Evolutionary conservation across 371 early-diverging fungal species (phyloP), one percentile per base, ranked within the genome.

Genomic region (Mucor circinelloides): DNA sequence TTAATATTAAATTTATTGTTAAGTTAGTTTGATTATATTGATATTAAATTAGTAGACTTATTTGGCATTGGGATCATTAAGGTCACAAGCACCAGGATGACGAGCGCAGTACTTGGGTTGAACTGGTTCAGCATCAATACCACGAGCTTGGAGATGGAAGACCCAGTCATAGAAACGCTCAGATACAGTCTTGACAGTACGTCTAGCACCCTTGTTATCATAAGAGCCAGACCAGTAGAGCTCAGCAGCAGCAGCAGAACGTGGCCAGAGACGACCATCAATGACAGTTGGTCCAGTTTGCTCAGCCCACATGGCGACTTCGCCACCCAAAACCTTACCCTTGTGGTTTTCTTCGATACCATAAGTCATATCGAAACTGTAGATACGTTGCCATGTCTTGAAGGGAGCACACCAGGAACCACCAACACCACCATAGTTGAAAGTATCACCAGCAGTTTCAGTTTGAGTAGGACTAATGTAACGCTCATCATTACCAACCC

Each of bases 311-410:
- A 88, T 40, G 28, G 89, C 84, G 5, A 84, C 88, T 66, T 82
- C 82, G 52, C 78, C 81, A 58, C 85, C 85, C 19, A 84, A 58
- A 28, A 84, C 67, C 55, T 72, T 73, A 40, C 77, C 78, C 46
- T 83, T 79, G 42, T 80, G 79, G 7, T 83, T 68, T 4, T 77
- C 76, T 6, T 82, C 82, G 63, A 92, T 70, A 19, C 83, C 86
- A 32, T 83, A 74, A 9, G 82, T 81, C 59, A 87, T 83, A 58
- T 93, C 92, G 69, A 85, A 94, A 46, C 80, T 75, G 70, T 94
- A 94, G 13, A 93, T 88, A 52, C 87, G 87, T 81, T 91, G 91
- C 93, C 93, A 93, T 28, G 86, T 82, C 86, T 78, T 73, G 70
- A 70, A 81, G 52, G 79, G 78, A 58, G 82, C 85, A 67, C 94